Percentiles rank a stretch among this genome's conserved stretches.
These are phyloP conservation scores for Nothomitra cinnamomea DNA, from an alignment of 2,329 filamentous ascomycete genomes.

Conservation along the genomic window DNA sequence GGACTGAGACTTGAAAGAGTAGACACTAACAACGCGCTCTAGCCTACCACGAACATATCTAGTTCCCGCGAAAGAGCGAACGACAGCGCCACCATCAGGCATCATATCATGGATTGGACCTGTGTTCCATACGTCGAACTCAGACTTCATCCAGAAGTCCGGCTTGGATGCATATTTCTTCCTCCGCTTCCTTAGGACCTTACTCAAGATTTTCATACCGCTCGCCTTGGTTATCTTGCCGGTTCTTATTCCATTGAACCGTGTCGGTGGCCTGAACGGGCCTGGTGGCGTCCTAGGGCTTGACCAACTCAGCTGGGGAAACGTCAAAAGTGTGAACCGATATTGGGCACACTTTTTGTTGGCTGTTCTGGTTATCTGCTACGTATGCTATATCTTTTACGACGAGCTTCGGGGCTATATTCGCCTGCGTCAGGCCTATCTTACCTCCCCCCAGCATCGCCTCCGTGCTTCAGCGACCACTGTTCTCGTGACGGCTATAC, in stretches of 20 bases:
- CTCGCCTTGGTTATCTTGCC: slow-evolving; percentile 64
- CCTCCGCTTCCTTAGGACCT: slow-evolving; percentile 68
- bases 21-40: slow-evolving; percentile 9
- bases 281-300: slow-evolving; percentile 41
- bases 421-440: slow-evolving; percentile 81
- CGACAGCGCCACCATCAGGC: slow-evolving; percentile 48
- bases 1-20: background rate
- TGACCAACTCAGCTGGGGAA: slow-evolving; percentile 75
- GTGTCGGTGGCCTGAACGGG: slow-evolving; percentile 47
- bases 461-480: slow-evolving; percentile 88
- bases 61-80: slow-evolving; percentile 70
- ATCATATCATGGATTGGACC: slow-evolving; percentile 35
- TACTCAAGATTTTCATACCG: slow-evolving; percentile 83
- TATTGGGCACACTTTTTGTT: slow-evolving; percentile 77
- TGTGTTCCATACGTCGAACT: slow-evolving; percentile 51
- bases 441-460: slow-evolving; percentile 89
- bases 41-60: slow-evolving; percentile 75
- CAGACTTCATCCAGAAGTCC: slow-evolving; percentile 86
- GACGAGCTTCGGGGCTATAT: slow-evolving; percentile 75
- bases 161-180: slow-evolving; percentile 97
- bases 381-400: slow-evolving; percentile 79
- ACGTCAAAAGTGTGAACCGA: slow-evolving; percentile 53
- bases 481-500: slow-evolving; percentile 81
- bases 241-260: slow-evolving; percentile 74
- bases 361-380: slow-evolving; percentile 59